Evolutionary conservation across 2,329 filamentous ascomycete genomes (phyloP).

Genomic region (Penicillium sp.): DNA sequence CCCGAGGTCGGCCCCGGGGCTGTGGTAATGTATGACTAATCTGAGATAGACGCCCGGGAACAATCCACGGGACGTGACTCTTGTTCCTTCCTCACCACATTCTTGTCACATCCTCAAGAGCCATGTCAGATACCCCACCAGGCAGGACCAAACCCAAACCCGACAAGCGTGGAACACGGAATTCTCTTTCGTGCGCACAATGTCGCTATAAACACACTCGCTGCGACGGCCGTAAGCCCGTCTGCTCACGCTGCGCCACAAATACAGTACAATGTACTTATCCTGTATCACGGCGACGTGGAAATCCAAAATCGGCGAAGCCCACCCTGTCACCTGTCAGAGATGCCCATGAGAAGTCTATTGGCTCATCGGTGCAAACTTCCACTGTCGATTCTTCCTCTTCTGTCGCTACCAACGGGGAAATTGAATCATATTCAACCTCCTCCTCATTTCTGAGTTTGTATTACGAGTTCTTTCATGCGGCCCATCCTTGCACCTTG

Average conservation of each 20-base stretch:
- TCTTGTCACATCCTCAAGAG: neutral
- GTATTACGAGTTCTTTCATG: slow-evolving; percentile 8
- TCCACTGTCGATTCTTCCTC: neutral
- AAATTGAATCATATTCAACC: neutral
- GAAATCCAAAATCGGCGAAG: slow-evolving; percentile 15
- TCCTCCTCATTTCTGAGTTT: neutral
- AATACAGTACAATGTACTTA: slow-evolving; percentile 46
- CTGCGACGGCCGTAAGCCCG: slow-evolving; percentile 47
- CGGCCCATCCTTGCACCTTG: slow-evolving; percentile 3
- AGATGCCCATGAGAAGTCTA: neutral
- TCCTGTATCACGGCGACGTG: slow-evolving; percentile 48
- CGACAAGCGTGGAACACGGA: neutral
- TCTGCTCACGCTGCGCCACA: slow-evolving; percentile 44
- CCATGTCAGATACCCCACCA: neutral
- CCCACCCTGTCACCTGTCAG: neutral
- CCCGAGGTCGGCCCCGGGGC: too few relatives aligned
- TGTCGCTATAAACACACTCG: slow-evolving; percentile 43
- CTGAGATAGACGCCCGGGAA: neutral
- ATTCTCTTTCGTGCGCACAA: slow-evolving; percentile 20
- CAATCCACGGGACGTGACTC: neutral
- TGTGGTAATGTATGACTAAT: neutral
- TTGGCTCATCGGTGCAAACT: neutral
- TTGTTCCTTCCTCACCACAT: neutral
- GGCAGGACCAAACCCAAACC: neutral
- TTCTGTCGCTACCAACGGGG: neutral